A percentile compares a stretch with the other conserved stretches of the same genome.
Conservation (phyloP, 176 grass and related monocot species). For the Oryza glumipatula region DNA sequence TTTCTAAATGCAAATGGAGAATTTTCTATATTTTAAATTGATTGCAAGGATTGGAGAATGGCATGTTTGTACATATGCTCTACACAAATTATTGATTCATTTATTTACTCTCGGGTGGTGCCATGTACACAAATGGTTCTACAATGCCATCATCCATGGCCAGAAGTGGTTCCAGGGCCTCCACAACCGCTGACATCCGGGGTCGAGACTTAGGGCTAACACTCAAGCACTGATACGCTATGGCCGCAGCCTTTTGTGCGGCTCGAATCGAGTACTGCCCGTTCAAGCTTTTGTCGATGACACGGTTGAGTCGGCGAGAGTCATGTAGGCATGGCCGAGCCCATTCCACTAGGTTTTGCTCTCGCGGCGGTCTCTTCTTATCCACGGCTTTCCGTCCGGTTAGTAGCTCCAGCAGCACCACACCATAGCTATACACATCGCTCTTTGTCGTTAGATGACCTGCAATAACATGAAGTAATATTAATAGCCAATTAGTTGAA, state of each 20-base stretch:
- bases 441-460: constrained; percentile 67
- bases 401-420: constrained; percentile 57
- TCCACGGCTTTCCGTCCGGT: constrained; percentile 57
- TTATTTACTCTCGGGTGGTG: constrained; percentile 25
- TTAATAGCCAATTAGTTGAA: no score
- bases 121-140: constrained; percentile 64
- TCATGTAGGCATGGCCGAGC: constrained; percentile 51
- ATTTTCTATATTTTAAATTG: no score
- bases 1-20: no score
- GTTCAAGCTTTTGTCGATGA: constrained; percentile 49
- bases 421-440: constrained; percentile 66
- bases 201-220: constrained; percentile 62
- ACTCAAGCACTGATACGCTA: constrained; percentile 55
- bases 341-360: constrained; percentile 73
- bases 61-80: not conserved
- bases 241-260: constrained; percentile 48
- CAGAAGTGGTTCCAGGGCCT: constrained; percentile 51
- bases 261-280: constrained; percentile 46
- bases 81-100: not conserved
- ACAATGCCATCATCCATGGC: constrained; percentile 45
- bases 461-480: not conserved
- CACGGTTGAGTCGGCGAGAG: constrained; percentile 43
- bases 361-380: constrained; percentile 49
- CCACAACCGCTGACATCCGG: constrained; percentile 50
- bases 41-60: no score